A percentile compares a stretch with the other conserved stretches of the same genome.
These are phyloP conservation scores for Nitzschia putrida DNA, from an alignment of 108 stramenopile species.

Conservation along the genomic window DNA sequence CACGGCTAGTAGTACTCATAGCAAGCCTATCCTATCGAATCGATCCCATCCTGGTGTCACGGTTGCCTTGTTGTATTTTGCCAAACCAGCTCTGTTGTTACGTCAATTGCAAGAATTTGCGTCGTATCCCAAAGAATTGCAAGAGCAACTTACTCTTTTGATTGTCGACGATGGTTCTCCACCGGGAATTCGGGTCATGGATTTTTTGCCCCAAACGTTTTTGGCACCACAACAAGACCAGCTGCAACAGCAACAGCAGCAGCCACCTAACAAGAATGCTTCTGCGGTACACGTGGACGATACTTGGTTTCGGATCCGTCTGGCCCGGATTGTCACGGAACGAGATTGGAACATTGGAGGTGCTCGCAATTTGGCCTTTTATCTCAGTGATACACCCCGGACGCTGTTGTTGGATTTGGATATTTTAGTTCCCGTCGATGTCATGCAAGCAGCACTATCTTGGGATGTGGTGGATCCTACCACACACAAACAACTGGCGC, in stretches of 20 bases:
- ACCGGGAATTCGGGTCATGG: constrained; percentile 15
- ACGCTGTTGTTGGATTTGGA: constrained; percentile 30
- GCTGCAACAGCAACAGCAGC: constrained; percentile 5
- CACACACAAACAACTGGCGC: constrained; percentile 14
- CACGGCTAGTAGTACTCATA: background rate
- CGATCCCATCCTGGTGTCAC: constrained; percentile 24
- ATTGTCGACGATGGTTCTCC: constrained; percentile 48
- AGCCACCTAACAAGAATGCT: too few relatives aligned
- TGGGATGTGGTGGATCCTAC: constrained; percentile 7
- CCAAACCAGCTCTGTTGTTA: constrained; percentile 30
- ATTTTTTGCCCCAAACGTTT: constrained; percentile 18
- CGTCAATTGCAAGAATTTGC: constrained; percentile 29
- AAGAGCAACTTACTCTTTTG: constrained; percentile 26
- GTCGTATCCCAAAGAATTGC: constrained; percentile 18
- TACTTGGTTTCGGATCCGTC: constrained; percentile 15
- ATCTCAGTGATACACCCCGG: constrained; percentile 20
- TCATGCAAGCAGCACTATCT: constrained; percentile 12
- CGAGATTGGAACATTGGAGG: constrained; percentile 36
- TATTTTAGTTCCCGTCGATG: constrained; percentile 20
- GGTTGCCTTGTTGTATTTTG: constrained; percentile 30
- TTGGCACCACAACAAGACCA: too few relatives aligned
- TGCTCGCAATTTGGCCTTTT: constrained; percentile 37
- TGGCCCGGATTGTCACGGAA: constrained; percentile 22
- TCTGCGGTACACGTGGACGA: background rate
- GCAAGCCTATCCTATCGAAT: constrained; percentile 1